Evolutionary conservation across 1,284 basidiomycete genomes (phyloP), one percentile per base, ranked within the genome.

Genomic region (Leccinum fallax): DNA sequence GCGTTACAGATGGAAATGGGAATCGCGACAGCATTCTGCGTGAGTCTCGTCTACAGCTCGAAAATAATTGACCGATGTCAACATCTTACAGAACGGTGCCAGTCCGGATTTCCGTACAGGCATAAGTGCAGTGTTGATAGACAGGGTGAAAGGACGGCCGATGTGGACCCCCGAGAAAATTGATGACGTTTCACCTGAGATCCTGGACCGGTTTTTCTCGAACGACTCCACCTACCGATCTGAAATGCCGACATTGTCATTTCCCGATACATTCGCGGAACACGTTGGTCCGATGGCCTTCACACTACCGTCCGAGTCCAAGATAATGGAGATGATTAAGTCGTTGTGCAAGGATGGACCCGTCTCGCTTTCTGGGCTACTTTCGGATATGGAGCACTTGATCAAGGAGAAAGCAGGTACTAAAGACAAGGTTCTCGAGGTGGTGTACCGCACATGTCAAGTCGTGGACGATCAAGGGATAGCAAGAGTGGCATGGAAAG

Each of bases 101-200:
- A 92, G 84, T 69, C 81, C 88, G 28, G 95, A 98, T 78, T 97
- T 98, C 77, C 71, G 80, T 59, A 87, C 84, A 21, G 95, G 95
- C 30, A 91, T 97, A 40, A 86, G 81, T 15, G 84, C 89, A 53
- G 85, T 94, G 30, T 77, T 98, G 34, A 76, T 91, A 52, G 77
- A 88, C n/a, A 94, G 75, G 77, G 71, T 67, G 66, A 74, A 79
- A 62, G 78, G 69, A 36, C 79, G 83, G 48, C 87, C 92, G 3
- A 67, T 75, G 9, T 95, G 93, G 93, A 80, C 78, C 5, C 93
- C 94, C 15, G 71, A 78, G 21, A 82, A 78, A 3, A 66, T 93
- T 40, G 71, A 79, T 11, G 86, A 88, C 5, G 85, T 94, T 53
- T 76, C 84, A 1, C 70, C 82, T 38, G 80, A 83, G 15, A 77